Conservation (phyloP, 306 rosid species). For the Cucurbita argyrosperma region DNA sequence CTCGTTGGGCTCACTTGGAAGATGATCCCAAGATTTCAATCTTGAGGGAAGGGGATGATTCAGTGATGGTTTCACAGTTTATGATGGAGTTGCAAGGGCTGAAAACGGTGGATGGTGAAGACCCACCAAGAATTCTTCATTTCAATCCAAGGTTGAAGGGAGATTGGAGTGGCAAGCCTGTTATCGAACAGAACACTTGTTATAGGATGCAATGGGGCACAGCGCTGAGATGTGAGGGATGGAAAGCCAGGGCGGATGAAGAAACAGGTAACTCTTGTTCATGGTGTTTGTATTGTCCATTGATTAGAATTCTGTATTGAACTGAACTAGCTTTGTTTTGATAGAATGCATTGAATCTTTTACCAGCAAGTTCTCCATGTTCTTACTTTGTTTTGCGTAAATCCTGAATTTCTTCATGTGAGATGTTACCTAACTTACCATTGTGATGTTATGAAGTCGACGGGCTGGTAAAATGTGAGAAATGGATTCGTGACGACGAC, state of each 20-base stretch:
- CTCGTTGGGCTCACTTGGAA: conserved; percentile 71
- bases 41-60: conserved; percentile 50
- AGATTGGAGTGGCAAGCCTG: conserved; percentile 88
- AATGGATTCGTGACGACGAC: conserved; percentile 84
- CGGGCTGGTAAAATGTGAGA: conserved; percentile 87
- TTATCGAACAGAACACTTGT: conserved; percentile 83
- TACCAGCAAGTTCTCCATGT: too few relatives aligned
- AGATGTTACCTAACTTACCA: conserved; percentile 18
- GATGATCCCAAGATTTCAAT: conserved; percentile 58
- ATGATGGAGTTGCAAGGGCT: conserved; percentile 87
- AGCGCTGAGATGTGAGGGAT: conserved; percentile 75
- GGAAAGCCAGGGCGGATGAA: conserved; percentile 73
- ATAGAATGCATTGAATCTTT: not conserved
- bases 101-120: conserved; percentile 86
- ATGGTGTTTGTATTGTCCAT: not conserved
- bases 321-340: not conserved
- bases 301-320: not conserved
- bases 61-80: conserved; percentile 85
- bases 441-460: conserved; percentile 47
- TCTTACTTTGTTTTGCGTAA: too few relatives aligned
- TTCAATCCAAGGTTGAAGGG: conserved; percentile 92
- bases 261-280: conserved; percentile 49
- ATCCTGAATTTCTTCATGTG: not conserved
- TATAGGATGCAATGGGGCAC: conserved; percentile 94
- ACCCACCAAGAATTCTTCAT: conserved; percentile 82